Conservation (phyloP, 805 yeast genomes). For the Candida xyloterini region DNA sequence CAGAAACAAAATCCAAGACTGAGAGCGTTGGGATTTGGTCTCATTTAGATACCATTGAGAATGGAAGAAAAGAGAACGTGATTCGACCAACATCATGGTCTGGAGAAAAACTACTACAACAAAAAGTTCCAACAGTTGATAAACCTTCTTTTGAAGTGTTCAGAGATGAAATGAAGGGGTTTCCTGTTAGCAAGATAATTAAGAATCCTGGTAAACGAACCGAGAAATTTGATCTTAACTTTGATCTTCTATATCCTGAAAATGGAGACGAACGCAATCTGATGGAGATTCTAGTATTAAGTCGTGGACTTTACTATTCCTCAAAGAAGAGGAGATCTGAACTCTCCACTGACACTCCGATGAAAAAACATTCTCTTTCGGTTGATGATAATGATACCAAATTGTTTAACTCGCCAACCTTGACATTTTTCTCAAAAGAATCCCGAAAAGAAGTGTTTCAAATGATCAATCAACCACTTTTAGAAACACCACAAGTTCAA, state of each 20-base stretch:
- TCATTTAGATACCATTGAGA: conserved; percentile 45
- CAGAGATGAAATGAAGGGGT: conserved; percentile 34
- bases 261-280: conserved; percentile 44
- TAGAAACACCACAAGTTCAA: conserved; percentile 27
- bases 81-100: conserved; percentile 55
- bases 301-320: conserved; percentile 33
- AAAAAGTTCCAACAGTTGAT: conserved; percentile 7
- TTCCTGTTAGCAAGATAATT: conserved; percentile 48
- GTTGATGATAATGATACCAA: conserved; percentile 19
- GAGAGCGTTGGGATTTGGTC: conserved; percentile 39
- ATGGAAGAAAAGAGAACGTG: conserved; percentile 63
- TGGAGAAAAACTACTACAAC: conserved; percentile 57
- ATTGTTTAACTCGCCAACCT: conserved; percentile 64
- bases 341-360: conserved; percentile 1
- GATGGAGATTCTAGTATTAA: conserved; percentile 55
- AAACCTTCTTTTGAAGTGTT: conserved; percentile 34
- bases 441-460: conserved; percentile 71
- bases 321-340: conserved; percentile 13
- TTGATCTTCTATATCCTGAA: conserved; percentile 51
- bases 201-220: conserved; percentile 55
- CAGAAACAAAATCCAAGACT: background rate
- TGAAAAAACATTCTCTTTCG: conserved; percentile 1
- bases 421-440: conserved; percentile 70
- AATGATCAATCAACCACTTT: conserved; percentile 64
- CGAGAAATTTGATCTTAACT: conserved; percentile 59